Evolutionary conservation across 495 filamentous ascomycete genomes (phyloP).

Genomic region (Penicillium waksmanii): DNA sequence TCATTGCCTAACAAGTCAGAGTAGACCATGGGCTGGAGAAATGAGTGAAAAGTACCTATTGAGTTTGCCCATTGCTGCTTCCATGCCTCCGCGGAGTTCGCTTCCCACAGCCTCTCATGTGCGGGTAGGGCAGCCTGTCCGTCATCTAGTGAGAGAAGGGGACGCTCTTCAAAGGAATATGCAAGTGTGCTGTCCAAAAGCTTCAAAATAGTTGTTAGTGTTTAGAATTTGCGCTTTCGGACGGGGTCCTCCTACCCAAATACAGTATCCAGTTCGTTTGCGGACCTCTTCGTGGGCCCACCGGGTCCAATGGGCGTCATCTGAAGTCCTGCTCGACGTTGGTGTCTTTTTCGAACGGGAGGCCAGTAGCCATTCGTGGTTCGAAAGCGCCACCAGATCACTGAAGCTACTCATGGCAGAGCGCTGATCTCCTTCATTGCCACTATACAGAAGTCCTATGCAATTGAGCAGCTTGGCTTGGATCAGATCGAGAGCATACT

Average conservation of each 20-base stretch:
- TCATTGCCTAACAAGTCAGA: constrained; percentile 30
- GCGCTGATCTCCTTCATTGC: constrained; percentile 31
- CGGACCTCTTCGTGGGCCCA: constrained; percentile 42
- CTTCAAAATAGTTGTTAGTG: constrained; percentile 22
- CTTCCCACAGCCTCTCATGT: constrained; percentile 52
- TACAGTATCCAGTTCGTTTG: constrained; percentile 48
- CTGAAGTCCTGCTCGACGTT: constrained; percentile 10
- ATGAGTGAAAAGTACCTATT: constrained; percentile 23
- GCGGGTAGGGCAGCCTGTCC: constrained; percentile 48
- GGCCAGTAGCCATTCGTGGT: constrained; percentile 29
- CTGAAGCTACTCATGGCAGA: constrained; percentile 35
- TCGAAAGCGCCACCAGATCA: constrained; percentile 38
- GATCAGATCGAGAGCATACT: constrained; percentile 37
- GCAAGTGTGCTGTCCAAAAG: constrained; percentile 51
- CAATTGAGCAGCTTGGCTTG: constrained; percentile 45
- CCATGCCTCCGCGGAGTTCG: constrained; percentile 42
- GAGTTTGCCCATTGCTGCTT: constrained; percentile 33
- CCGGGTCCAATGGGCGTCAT: constrained; percentile 26
- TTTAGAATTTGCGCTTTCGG: not conserved
- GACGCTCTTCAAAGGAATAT: constrained; percentile 45
- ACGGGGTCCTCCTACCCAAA: constrained; percentile 41
- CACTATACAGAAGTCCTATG: constrained; percentile 46
- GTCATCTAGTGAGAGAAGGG: constrained; percentile 45
- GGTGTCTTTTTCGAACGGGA: not conserved
- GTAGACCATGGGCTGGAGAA: not conserved